Base-by-base conservation (phyloP, 2,329 filamentous ascomycete genomes). In the Parascedosporium putredinis region DNA sequence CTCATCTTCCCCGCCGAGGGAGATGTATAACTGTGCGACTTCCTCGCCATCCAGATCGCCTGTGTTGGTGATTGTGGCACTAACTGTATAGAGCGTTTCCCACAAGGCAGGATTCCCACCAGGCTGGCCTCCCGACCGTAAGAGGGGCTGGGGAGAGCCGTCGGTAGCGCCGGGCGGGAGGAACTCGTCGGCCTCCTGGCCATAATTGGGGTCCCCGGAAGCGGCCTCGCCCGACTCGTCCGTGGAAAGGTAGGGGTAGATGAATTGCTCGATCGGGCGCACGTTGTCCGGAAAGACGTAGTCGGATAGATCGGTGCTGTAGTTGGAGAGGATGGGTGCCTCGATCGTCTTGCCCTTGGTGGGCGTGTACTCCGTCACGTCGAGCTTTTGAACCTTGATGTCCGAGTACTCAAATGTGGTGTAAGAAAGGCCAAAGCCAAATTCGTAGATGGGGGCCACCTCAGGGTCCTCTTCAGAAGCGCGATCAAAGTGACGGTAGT, bases 381-480 rank as follows among this genome's bases (percentile, higher is more conserved):
- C 58, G 45, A 67, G 64, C 56, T 76, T 75, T 55, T 69, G 58
- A 29, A 88, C 67, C 25, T 72, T 63, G 29, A 93, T 67, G 61
- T 86, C 71, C n/a, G 83, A 79, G 69, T 88, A 88, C 49, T 77
- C 64, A 60, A 94, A 91, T 2, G 75, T 87, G 1, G 86, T 88
- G 73, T 93, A 94, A 3, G 80, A 86, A 10, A 94, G 70, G 50
- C 88, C 88, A 58, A 77, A 86, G 6, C 88, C 88, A 57, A 93
- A 94, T 60, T 90, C 86, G 65, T 83, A 93, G 54, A 86, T 78
- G 1, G 87, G 86, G 1, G 78, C 77, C 49, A 78, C 74, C 56
- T 62, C 58, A 22, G 56, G 57, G 48, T 62, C 62, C 48, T 58
- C 60, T 3, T 67, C 60, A 2, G 63, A 67, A n/a, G 65, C 64